Evolutionary conservation across 1,284 basidiomycete species (phyloP).

Genomic region (Leccinum pallidistipes): DNA sequence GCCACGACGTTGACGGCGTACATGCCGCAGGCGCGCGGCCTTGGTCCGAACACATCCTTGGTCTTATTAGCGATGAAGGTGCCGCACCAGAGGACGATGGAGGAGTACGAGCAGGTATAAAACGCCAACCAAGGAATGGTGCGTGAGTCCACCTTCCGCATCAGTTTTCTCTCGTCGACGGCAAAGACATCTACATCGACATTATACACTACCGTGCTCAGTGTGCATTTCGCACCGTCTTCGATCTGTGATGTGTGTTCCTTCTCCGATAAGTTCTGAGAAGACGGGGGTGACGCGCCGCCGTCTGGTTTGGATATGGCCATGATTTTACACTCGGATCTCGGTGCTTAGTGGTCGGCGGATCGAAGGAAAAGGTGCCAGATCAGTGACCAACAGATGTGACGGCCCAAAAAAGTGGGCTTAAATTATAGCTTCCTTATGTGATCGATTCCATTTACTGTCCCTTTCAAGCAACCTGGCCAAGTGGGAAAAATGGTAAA

Average conservation of each 20-base stretch:
- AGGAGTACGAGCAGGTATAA: conserved; percentile 56
- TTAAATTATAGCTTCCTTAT: neutral
- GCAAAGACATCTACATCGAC: conserved; percentile 51
- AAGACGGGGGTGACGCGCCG: neutral
- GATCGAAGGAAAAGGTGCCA: neutral
- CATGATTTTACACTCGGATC: neutral
- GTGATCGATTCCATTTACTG: neutral
- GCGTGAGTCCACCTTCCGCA: conserved; percentile 64
- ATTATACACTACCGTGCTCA: conserved; percentile 41
- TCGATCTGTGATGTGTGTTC: conserved; percentile 13
- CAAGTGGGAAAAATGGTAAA: too few relatives aligned
- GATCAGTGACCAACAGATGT: neutral
- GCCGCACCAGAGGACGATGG: too few relatives aligned
- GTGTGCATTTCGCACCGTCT: neutral
- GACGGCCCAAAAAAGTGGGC: too few relatives aligned
- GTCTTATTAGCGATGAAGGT: too few relatives aligned
- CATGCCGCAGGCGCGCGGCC: too few relatives aligned
- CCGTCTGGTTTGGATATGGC: neutral
- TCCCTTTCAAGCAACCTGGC: too few relatives aligned
- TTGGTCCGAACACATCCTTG: too few relatives aligned
- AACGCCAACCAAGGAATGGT: conserved; percentile 71
- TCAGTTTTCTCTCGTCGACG: conserved; percentile 60
- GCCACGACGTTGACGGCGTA: too few relatives aligned
- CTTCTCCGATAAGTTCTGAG: conserved; percentile 19
- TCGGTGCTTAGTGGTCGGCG: neutral